Base-by-base conservation (phyloP, 805 yeast genomes). In the Candida silvatica region DNA sequence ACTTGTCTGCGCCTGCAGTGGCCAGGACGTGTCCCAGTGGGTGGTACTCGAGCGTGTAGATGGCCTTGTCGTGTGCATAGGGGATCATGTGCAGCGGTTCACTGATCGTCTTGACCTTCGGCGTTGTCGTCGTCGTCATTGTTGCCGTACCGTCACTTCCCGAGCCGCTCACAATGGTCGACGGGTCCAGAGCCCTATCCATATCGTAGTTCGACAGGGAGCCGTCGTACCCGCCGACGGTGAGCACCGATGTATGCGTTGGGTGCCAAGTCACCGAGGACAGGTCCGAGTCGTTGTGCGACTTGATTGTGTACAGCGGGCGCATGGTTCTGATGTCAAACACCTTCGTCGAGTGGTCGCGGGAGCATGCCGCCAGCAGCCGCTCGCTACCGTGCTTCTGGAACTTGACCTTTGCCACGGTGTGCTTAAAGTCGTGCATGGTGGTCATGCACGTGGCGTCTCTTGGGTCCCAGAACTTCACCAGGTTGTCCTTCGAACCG, bases 401-500 rank as follows among this genome's bases (percentile, higher is more conserved):
- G 54, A 92, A 92, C 49, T 73, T 66, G 1, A 94, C 77, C 46
- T 80, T 77, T 22, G 86, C 74, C n/a, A 92, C 85, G 0, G 97
- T 90, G 58, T 92, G 95, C 51, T 94, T 92, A 59, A 85, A 90
- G 9, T 94, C 95, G 51, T 87, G 85, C 20, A 92, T 58, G 0
- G 97, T 88, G 2, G 86, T 66, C 5, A 92, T 64, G 44, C 90
- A 78, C 32, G 68, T 67, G 0, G 80, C 77, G 4, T 75, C 67
- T 42, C 98, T 69, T 8, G 99, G 99, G 54, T 92, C 99, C 98
- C 98, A 92, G 18, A 92, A 64, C 59, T 88, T 87, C 32, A 92
- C 74, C 45, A 87, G 63, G 57, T 94, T 94, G 59, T 92, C 99
- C 55, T 94, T 92, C 0, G 97, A 92, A 0, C 97, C 99, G 43